Evolutionary conservation across 345 rosid genomes (phyloP).

Genomic region (Limnanthes douglasii): DNA sequence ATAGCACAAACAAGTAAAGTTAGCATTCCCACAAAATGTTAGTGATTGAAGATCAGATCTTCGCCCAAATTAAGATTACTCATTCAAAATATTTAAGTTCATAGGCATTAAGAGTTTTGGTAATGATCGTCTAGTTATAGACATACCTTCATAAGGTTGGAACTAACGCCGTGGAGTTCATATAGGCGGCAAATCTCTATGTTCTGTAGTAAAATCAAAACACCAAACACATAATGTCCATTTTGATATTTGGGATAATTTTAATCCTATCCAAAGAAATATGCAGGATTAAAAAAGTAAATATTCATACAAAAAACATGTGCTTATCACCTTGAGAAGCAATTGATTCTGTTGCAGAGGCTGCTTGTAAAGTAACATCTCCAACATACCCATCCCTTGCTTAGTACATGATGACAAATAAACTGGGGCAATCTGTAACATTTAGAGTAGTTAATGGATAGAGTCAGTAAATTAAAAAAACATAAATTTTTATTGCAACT

Average conservation of each 20-base stretch:
- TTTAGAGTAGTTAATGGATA: conserved; percentile 1
- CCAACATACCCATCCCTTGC: conserved; percentile 78
- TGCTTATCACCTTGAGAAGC: conserved; percentile 58
- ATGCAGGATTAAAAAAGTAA: neutral
- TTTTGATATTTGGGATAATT: no score
- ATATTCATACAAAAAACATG: neutral
- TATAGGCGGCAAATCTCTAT: conserved; percentile 83
- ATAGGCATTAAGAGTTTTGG: no score
- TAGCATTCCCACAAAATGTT: no score
- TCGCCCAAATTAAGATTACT: no score
- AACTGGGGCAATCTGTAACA: conserved; percentile 75
- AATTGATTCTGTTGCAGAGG: conserved; percentile 47
- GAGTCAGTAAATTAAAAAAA: neutral
- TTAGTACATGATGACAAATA: conserved; percentile 74
- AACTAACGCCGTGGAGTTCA: conserved; percentile 48
- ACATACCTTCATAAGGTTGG: conserved; percentile 76
- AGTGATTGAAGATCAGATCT: no score
- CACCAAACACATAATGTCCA: conserved; percentile 10
- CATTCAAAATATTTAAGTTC: no score
- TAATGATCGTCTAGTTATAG: neutral
- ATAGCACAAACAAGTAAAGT: no score
- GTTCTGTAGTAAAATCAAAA: conserved; percentile 31
- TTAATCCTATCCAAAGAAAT: neutral
- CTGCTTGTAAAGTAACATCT: conserved; percentile 61
- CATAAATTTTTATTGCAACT: neutral